These are phyloP conservation scores for Melanomma pulvis-pyrius DNA, from an alignment of 495 filamentous ascomycete species.

Conservation along the genomic window DNA sequence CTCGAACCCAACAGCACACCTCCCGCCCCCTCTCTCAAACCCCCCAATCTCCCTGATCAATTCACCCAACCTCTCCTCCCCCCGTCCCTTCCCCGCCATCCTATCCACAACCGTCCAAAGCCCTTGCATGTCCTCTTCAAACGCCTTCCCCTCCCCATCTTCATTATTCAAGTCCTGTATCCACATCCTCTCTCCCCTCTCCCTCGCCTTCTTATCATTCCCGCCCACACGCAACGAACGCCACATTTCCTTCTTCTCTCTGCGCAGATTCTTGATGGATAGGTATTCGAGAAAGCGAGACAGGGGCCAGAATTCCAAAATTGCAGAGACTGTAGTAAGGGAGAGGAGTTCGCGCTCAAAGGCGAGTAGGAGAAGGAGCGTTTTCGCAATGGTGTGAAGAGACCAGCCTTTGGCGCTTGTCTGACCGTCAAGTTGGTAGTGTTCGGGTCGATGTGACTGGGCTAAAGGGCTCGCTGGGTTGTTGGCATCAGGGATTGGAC, in stretches of 20 bases:
- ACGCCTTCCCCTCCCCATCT: background rate
- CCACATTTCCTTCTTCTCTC: constrained; percentile 3
- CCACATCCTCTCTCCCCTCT: background rate
- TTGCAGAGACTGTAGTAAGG: background rate
- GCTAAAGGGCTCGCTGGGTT: too few relatives aligned
- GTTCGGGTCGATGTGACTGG: too few relatives aligned
- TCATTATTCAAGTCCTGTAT: background rate
- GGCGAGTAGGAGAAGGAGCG: background rate
- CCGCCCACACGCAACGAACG: background rate
- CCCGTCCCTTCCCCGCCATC: background rate
- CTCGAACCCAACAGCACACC: background rate
- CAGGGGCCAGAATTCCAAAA: constrained; percentile 1
- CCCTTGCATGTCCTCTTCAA: background rate
- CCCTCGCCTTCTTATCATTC: background rate
- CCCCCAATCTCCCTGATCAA: constrained; percentile 2
- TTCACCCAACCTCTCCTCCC: background rate
- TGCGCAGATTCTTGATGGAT: background rate
- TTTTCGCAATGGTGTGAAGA: background rate
- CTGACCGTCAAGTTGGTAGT: too few relatives aligned
- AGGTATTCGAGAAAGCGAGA: background rate
- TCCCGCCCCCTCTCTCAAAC: background rate
- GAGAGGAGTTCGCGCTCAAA: constrained; percentile 18
- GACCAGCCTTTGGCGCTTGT: background rate
- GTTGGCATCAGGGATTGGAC: too few relatives aligned
- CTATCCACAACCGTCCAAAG: constrained; percentile 1